phyloP scores from a whole-genome alignment of 2,329 filamentous ascomycete species.

The Alternaria sp. region DNA sequence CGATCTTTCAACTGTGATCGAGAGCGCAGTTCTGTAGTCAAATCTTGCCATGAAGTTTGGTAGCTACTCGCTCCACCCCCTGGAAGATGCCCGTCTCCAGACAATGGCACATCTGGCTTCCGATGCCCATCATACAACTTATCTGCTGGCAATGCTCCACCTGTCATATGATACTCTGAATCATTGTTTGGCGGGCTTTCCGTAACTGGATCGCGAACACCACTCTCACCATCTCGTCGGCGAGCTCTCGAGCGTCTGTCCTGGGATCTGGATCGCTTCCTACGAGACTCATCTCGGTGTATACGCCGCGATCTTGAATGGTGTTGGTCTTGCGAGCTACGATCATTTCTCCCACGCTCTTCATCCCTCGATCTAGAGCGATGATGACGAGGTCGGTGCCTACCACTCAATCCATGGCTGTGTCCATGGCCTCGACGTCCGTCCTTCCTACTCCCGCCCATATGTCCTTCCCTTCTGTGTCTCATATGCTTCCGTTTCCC shows the following conservation, averaged over 20 bases:
- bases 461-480: background rate
- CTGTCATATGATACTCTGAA: constrained; percentile 12
- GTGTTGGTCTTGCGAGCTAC: background rate
- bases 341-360: background rate
- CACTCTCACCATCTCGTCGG: background rate
- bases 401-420: background rate
- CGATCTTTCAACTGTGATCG: background rate
- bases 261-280: background rate
- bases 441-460: background rate
- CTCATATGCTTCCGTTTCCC: background rate
- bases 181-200: background rate
- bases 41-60: constrained; percentile 9
- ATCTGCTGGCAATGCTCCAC: constrained; percentile 11
- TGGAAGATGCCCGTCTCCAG: background rate
- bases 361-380: background rate
- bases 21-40: background rate
- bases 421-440: background rate
- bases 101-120: background rate
- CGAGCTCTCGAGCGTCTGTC: background rate
- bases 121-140: constrained; percentile 1
- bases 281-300: background rate
- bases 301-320: constrained; percentile 4
- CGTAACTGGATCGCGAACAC: background rate
- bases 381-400: constrained; percentile 8
- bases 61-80: background rate